Evolutionary conservation across 1,139 yeast genomes (phyloP).

Genomic region (Yamadazyma buinensis): DNA sequence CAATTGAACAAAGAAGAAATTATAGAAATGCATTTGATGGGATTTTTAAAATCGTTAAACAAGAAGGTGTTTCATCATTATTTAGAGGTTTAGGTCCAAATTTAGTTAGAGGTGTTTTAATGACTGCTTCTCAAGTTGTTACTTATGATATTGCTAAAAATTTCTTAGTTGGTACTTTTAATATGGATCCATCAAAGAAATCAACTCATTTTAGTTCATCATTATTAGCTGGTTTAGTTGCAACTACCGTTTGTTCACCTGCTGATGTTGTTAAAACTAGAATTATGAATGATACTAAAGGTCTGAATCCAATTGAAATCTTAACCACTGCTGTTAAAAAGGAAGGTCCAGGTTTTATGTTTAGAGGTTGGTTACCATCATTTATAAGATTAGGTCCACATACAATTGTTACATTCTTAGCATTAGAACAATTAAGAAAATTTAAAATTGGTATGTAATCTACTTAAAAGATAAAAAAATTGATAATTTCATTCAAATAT

Average conservation of each 20-base stretch:
- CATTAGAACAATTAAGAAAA: conserved; percentile 71
- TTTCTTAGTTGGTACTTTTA: conserved; percentile 47
- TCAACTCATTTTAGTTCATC: conserved; percentile 77
- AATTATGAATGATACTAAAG: conserved; percentile 69
- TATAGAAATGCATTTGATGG: conserved; percentile 82
- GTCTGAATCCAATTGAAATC: conserved; percentile 47
- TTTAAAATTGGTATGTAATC: conserved; percentile 47
- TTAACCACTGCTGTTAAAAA: conserved; percentile 52
- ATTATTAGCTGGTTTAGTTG: conserved; percentile 76
- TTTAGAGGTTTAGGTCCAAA: conserved; percentile 79
- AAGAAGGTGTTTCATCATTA: conserved; percentile 60
- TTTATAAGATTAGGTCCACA: conserved; percentile 87
- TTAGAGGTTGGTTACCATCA: conserved; percentile 89
- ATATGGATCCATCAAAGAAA: conserved; percentile 58
- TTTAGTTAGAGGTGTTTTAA: conserved; percentile 72
- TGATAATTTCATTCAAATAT: too few species aligned
- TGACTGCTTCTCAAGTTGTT: conserved; percentile 92
- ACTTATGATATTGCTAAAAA: conserved; percentile 77
- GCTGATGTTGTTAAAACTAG: conserved; percentile 89
- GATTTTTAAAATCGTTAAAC: conserved; percentile 50
- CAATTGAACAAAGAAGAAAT: conserved; percentile 62
- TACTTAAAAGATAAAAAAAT: too few species aligned
- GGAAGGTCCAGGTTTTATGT: conserved; percentile 78
- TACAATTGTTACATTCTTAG: conserved; percentile 80
- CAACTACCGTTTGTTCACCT: conserved; percentile 88